Percentiles rank a stretch among this genome's conserved stretches.
Evolutionary conservation across 2,329 filamentous ascomycete species (phyloP).

Genomic region (Neospermospora avenae): DNA sequence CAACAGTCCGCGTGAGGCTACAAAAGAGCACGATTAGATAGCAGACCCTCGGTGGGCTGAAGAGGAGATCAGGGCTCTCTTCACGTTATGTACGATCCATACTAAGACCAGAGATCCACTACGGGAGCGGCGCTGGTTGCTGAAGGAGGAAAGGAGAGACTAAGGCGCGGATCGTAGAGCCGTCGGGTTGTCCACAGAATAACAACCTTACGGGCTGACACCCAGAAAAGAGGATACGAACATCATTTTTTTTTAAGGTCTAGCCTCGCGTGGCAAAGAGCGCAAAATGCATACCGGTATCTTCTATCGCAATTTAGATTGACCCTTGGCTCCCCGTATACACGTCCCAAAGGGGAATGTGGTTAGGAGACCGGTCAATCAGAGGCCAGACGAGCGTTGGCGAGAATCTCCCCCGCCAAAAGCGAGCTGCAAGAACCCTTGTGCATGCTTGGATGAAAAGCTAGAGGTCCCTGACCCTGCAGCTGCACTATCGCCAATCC

Average conservation of each 20-base stretch:
- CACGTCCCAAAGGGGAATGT: not conserved
- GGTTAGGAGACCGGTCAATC: not conserved
- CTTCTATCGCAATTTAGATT: constrained; percentile 2
- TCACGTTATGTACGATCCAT: constrained; percentile 8
- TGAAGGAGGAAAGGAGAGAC: not conserved
- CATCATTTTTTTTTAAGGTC: not conserved
- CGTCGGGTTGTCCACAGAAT: not conserved
- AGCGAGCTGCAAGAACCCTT: not conserved
- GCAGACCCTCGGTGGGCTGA: not conserved
- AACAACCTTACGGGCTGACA: not conserved
- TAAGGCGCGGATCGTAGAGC: not conserved
- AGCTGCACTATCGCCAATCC: not conserved
- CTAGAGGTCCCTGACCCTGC: not conserved
- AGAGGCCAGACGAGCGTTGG: not conserved
- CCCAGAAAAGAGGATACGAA: not conserved
- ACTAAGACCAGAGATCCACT: not conserved
- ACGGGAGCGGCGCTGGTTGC: not conserved
- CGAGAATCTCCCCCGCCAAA: not conserved
- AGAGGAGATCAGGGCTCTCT: not conserved
- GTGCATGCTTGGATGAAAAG: no score
- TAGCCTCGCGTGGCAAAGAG: not conserved
- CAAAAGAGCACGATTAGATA: constrained; percentile 1
- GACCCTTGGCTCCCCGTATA: not conserved
- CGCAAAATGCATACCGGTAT: not conserved
- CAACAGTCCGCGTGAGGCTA: constrained; percentile 1